Percentiles rank a stretch among this genome's conserved stretches.
Conservation (phyloP, 164 flowering plant genomes). For the Brasenia schreberi region DNA sequence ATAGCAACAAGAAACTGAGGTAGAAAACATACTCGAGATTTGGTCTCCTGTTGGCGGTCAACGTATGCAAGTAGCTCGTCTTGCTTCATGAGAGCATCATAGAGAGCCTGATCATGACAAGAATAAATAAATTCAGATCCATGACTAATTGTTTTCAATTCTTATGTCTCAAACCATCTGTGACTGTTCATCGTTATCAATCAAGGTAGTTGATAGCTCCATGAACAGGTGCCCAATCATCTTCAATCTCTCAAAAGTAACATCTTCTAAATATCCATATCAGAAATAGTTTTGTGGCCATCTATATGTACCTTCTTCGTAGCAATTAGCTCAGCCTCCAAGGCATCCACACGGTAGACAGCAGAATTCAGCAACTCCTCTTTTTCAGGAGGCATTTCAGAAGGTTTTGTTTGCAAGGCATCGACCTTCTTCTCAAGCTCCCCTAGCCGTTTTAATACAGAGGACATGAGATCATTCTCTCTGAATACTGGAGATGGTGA, state of each 20-base stretch:
- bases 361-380: constrained; percentile 89
- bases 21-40: constrained; percentile 33
- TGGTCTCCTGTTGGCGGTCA: constrained; percentile 67
- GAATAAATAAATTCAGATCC: background rate
- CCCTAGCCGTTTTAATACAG: constrained; percentile 50
- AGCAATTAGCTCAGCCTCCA: constrained; percentile 88
- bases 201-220: too few species aligned
- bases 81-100: constrained; percentile 82
- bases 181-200: background rate
- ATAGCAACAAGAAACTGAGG: background rate
- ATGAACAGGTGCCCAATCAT: too few species aligned
- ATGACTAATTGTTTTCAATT: background rate
- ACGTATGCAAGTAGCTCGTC: constrained; percentile 84
- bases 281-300: background rate
- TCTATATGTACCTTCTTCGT: constrained; percentile 52
- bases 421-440: constrained; percentile 79
- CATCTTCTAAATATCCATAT: too few species aligned
- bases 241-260: too few species aligned
- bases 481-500: constrained; percentile 40
- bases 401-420: constrained; percentile 55
- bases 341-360: constrained; percentile 82
- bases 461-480: constrained; percentile 35
- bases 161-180: background rate
- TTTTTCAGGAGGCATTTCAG: constrained; percentile 84
- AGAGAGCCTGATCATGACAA: constrained; percentile 50